Base-by-base conservation (phyloP, 2,329 filamentous ascomycete genomes). In the Pseudocercospora ulei region DNA sequence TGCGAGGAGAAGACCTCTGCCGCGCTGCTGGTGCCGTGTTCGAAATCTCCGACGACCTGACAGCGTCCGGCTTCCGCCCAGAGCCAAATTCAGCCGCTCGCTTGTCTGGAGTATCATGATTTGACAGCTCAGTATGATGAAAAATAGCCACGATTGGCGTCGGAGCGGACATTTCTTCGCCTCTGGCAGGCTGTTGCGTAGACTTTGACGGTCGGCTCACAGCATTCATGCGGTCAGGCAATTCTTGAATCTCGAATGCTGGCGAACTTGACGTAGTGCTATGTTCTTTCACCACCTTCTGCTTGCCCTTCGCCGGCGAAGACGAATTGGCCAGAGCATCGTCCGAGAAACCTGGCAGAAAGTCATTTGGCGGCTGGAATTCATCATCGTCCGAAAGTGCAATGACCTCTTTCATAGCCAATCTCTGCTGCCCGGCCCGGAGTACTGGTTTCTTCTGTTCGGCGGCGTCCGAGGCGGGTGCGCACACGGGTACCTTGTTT, bases 361-460 rank as follows among this genome's bases (percentile, higher is more conserved):
- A 51, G 20, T 39, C 33, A 27, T 54, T 18, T 28, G 55, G 27
- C 39, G 11, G 14, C 8, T 16, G 29, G n/a, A 36, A 20, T 25
- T 54, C 40, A 27, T 54, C 19, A 23, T 66, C 62, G 5, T 61
- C 62, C 16, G 57, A 56, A 7, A 64, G 43, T 16, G 55, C 56
- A 27, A 65, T 60, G 27, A 62, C 43, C 9, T 60, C 55, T 12
- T 54, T 53, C 13, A 45, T 50, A 5, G 43, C 54, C 4, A 56
- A 48, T 22, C 46, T 43, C 20, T 53, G 48, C 24, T 48, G 48
- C 3, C 40, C 42, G 7, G 37, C 23, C 14, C 34, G 35, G 8
- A 35, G 39, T 5, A 39, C 19, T 7, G 47, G 35, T 36, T 46
- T 52, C 28, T 46, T 50, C 35, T 42, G 38, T 26, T 46, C 50